Evolutionary conservation across 2,329 filamentous ascomycete genomes (phyloP), one percentile per base, ranked within the genome.

Genomic region (Fusarium foetens): DNA sequence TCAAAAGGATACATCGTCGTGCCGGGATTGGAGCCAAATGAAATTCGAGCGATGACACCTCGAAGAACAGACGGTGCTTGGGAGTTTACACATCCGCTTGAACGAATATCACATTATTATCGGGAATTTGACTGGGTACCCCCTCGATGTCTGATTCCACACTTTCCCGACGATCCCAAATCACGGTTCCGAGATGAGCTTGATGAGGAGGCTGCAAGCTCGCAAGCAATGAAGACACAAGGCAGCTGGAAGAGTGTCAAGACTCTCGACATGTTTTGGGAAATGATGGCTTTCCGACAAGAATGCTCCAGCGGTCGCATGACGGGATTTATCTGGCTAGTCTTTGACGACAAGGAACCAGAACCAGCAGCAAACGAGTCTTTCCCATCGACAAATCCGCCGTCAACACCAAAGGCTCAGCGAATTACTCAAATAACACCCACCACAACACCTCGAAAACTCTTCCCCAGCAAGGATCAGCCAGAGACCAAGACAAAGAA

Each of bases 241-340:
- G 93, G 93, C 1, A 86, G 89, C 63, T 99, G 96, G 96, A 93
- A 91, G 79, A 94, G 92, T 66, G 91, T 98, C 29, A 91, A 88
- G 79, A 93, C 90, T 0, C 84, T 99, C 43, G 93, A 95, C n/a
- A 91, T 95, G 74, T 99, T 99, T 78, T 99, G 96, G 96, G 96
- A 99, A 70, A 93, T 97, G 88, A 98, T 99, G 95, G 92, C 95
- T 1, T 98, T 93, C 79, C 88, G 96, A 63, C 96, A 98, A 80
- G 96, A 99, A 79, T 99, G 96, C 78, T 97, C 95, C 1, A 94
- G 94, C 38, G 97, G 96, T 0, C 88, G 95, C 23, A 87, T 97
- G 78, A 97, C 97, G 0, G 97, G 97, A 0, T 99, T 99, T 75
- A 87, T 98, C 31, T 99, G 97, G 95, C 84, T 98, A 31, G 91